Base-by-base conservation (phyloP, 148 eudicot species). In the Silene latifolia region DNA sequence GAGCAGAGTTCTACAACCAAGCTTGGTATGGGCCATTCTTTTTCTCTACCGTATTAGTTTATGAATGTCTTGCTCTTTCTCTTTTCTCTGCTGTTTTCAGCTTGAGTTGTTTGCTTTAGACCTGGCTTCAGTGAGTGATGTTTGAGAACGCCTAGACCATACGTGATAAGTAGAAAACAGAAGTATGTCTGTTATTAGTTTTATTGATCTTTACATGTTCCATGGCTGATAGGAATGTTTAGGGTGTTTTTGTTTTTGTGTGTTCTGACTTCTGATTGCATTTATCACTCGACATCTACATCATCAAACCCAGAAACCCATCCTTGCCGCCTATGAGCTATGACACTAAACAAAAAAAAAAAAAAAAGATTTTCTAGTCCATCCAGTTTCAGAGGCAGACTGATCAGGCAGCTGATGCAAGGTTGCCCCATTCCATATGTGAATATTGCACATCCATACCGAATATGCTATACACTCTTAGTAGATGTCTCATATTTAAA, bases 1-100 rank as follows among this genome's bases (percentile, higher is more conserved):
- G 79, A 3, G 76, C 96, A 69, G 96, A 89, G 56, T 92, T 95
- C 77, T 95, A 84, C 75, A 84, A 80, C 75, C 97, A 95, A 83
- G 80, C 96, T 42, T 95, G 98, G 98, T 93, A 83, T 82, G 84
- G 46, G 53, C 76, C 67, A 32, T 72, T 56, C 39, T 72, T n/a
- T n/a, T 71, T n/a, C 61, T 59, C 44, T 69, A 1, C 11, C 59
- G 19, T 60, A 42, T 71, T 19, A 9, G 14, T 9, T 0, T 51
- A 63, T 62, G 54, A 58, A 19, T 69, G 14, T 24, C 21, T 57
- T 2, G 17, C 12, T 23, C 15, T 32, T 2, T 35, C 7, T 23
- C 15, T 32, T 4, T 35, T 56, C 53, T 25, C 57, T 53, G 13
- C 44, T 9, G 63, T 53, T 73, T 67, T 21, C 56, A 21, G 63